Evolutionary conservation across 352 stramenopile genomes (phyloP), one percentile per base, ranked within the genome.

Genomic region (Phytophthora uliginosa): DNA sequence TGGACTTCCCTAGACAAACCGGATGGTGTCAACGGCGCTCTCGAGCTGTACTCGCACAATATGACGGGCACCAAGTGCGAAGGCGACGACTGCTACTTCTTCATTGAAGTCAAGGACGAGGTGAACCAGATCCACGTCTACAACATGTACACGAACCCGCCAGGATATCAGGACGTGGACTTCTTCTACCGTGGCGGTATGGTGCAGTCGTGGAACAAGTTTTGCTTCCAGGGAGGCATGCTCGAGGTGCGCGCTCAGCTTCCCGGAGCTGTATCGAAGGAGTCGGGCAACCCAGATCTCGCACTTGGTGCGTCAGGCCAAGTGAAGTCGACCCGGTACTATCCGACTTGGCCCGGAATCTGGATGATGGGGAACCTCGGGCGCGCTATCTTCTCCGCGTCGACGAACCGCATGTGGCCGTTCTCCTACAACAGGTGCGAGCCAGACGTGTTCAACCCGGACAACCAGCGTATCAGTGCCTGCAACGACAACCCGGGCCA

Each of bases 301-400:
- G 56, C 89, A 1, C 47, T 66, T 0, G 65, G 98, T 2, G 66
- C 65, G 1, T 82, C 86, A 85, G 45, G 70, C 66, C 75, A 59
- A 84, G 89, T 74, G 70, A 93, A 22, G 84, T 85, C 18, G 7
- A 63, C 50, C 74, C 81, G 45, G 59, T 91, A 79, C 65, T 95
- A 95, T 71, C 88, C 88, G 33, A 92, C 85, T 38, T 99, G 97
- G 97, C 97, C 97, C 0, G 97, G 96, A 15, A 93, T 99, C 61
- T 99, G 97, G 97, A 85, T 99, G 67, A 77, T 99, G 55, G 97
- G 97, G 7, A 99, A 99, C 86, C 78, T 99, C 7, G 97, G 95
- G 7, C 77, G 97, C 45, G 95, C 97, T 0, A 99, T 98, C 13
- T 99, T 99, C 73, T 97, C 96, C 42, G 89, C 85, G 0, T 98